phyloP scores from a whole-genome alignment of 1,284 basidiomycete species.

The Retiboletus flavoniger region DNA sequence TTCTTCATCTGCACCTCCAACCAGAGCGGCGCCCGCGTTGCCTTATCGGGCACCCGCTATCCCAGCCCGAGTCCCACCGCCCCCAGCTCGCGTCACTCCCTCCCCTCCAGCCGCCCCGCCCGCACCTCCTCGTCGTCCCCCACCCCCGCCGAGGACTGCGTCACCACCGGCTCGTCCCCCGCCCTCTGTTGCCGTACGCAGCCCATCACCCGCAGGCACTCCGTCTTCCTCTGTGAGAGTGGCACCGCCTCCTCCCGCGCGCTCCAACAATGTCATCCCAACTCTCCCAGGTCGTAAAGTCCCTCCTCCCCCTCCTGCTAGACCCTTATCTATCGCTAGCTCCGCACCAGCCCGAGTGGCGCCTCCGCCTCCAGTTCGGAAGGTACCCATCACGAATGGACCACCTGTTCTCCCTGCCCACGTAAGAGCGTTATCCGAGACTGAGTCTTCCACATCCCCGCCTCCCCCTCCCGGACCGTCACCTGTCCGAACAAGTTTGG shows the following conservation, averaged over 20 bases:
- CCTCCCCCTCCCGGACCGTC: constrained; percentile 39
- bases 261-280: constrained; percentile 18
- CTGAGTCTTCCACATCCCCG: constrained; percentile 34
- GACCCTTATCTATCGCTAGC: constrained; percentile 32
- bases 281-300: constrained; percentile 27
- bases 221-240: constrained; percentile 31
- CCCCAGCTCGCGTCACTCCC: constrained; percentile 31
- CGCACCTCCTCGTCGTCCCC: constrained; percentile 39
- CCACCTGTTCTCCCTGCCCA: constrained; percentile 43
- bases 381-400: constrained; percentile 23
- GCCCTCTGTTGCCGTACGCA: constrained; percentile 13
- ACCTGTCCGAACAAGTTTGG: constrained; percentile 29
- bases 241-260: constrained; percentile 31
- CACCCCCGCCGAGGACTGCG: constrained; percentile 33
- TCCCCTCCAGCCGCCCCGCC: constrained; percentile 35
- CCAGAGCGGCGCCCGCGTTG: constrained; percentile 27
- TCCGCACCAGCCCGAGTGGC: constrained; percentile 25
- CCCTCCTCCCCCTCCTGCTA: constrained; percentile 35
- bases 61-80: constrained; percentile 24
- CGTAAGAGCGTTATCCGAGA: constrained; percentile 35
- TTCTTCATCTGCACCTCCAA: constrained; percentile 18
- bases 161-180: constrained; percentile 34
- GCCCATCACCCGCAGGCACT: constrained; percentile 20
- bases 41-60: constrained; percentile 24
- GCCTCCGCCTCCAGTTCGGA: constrained; percentile 34